These are phyloP conservation scores for Russula foetens DNA, from an alignment of 768 basidiomycete genomes.

Conservation along the genomic window DNA sequence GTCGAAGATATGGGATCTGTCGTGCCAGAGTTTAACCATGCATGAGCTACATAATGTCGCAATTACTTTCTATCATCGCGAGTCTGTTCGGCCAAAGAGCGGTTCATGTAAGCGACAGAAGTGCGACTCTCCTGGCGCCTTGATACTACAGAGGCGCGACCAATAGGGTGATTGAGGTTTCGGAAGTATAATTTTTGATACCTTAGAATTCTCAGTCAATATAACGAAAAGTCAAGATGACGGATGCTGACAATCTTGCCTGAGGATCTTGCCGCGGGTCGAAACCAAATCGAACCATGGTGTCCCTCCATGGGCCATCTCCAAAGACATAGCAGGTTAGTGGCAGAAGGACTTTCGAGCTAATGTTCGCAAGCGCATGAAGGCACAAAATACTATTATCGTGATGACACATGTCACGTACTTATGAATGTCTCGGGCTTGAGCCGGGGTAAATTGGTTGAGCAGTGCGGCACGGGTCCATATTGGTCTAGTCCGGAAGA, in stretches of 20 bases:
- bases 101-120: constrained; percentile 22
- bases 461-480: constrained; percentile 87
- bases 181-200: constrained; percentile 92
- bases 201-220: constrained; percentile 27
- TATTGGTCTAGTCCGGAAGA: constrained; percentile 67
- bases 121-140: constrained; percentile 49
- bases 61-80: constrained; percentile 21
- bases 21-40: not conserved
- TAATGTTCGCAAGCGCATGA: constrained; percentile 25
- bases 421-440: constrained; percentile 71
- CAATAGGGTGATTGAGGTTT: constrained; percentile 75
- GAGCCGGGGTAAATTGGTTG: constrained; percentile 65
- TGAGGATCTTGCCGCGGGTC: constrained; percentile 73
- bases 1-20: constrained; percentile 78
- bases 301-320: constrained; percentile 93
- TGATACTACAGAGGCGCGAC: constrained; percentile 65
- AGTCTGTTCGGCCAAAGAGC: constrained; percentile 30
- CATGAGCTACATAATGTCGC: constrained; percentile 4
- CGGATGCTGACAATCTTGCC: constrained; percentile 60
- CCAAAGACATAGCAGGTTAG: constrained; percentile 81
- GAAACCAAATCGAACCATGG: constrained; percentile 77
- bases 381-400: not conserved
- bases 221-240: not conserved
- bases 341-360: constrained; percentile 76
- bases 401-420: constrained; percentile 28